Evolutionary conservation across 305 asterid genomes (phyloP).

Genomic region (Salvia sclarea): DNA sequence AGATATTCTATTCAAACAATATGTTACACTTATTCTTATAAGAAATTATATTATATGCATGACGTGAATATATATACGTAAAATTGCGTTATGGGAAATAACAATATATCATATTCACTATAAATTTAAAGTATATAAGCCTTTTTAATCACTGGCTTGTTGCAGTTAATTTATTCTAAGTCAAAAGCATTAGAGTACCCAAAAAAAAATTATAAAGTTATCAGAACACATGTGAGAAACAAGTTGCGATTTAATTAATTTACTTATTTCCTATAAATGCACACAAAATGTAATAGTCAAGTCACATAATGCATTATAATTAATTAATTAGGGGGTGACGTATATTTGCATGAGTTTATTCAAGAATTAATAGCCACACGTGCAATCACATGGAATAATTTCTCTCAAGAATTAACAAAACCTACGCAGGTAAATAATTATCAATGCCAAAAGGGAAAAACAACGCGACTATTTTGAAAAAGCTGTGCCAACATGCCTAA

Average conservation of each 20-base stretch:
- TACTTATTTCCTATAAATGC: neutral
- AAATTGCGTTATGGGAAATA: too few species aligned
- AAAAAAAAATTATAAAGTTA: neutral
- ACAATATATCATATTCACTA: too few species aligned
- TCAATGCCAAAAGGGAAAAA: slow-evolving; percentile 4
- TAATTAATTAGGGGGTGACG: neutral
- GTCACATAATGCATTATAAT: neutral
- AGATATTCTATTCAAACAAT: too few species aligned
- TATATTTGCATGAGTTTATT: neutral
- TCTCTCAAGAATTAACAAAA: slow-evolving; percentile 6
- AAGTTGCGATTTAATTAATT: neutral
- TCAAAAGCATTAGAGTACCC: neutral
- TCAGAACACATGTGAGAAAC: neutral
- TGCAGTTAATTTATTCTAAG: neutral
- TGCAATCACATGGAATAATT: neutral
- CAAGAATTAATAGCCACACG: slow-evolving; percentile 9
- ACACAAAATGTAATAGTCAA: neutral
- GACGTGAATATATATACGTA: too few species aligned
- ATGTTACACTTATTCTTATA: too few species aligned
- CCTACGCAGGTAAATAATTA: neutral
- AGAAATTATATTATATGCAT: too few species aligned
- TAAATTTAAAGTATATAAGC: neutral
- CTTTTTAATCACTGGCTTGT: neutral
- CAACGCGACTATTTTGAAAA: neutral
- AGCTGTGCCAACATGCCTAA: slow-evolving; percentile 12